These are phyloP conservation scores for Fonsecaea multimorphosa DNA, from an alignment of 2,329 filamentous ascomycete species.

Conservation along the genomic window DNA sequence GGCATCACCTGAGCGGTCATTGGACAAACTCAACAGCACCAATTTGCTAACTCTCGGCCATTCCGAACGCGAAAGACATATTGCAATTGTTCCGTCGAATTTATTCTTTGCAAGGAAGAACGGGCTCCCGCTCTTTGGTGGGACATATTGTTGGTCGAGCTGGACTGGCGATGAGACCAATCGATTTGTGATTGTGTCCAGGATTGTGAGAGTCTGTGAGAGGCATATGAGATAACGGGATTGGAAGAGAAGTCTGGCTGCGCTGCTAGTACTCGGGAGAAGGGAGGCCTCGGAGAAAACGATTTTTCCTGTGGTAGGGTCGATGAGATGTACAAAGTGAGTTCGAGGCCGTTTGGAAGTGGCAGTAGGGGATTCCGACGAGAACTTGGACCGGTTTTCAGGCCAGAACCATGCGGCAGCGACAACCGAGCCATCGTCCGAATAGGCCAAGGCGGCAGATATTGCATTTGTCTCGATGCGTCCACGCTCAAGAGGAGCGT, in stretches of 20 bases:
- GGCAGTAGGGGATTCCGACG: neutral
- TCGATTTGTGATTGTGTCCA: constrained; percentile 71
- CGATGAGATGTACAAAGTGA: constrained; percentile 73
- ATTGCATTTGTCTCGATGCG: constrained; percentile 9
- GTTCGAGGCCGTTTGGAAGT: constrained; percentile 49
- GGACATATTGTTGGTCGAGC: constrained; percentile 22
- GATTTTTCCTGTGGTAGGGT: constrained; percentile 71
- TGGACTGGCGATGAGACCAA: constrained; percentile 16
- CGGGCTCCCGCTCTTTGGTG: constrained; percentile 17
- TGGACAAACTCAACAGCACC: constrained; percentile 19
- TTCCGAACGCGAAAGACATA: constrained; percentile 23
- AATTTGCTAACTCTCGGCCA: constrained; percentile 19
- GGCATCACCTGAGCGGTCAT: neutral
- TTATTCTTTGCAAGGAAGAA: constrained; percentile 31
- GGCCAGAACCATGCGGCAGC: constrained; percentile 60
- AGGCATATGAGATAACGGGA: constrained; percentile 76
- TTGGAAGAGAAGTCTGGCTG: constrained; percentile 73
- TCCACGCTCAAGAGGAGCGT: constrained; percentile 43
- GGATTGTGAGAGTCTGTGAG: constrained; percentile 75
- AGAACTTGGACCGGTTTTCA: constrained; percentile 51
- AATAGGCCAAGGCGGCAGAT: constrained; percentile 74
- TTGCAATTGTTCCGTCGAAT: constrained; percentile 32
- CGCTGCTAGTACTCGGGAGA: constrained; percentile 70
- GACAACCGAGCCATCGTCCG: constrained; percentile 82
- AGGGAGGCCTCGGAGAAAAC: constrained; percentile 71